Evolutionary conservation across 2,329 filamentous ascomycete genomes (phyloP).

Genomic region (Cladosporium colombiae): DNA sequence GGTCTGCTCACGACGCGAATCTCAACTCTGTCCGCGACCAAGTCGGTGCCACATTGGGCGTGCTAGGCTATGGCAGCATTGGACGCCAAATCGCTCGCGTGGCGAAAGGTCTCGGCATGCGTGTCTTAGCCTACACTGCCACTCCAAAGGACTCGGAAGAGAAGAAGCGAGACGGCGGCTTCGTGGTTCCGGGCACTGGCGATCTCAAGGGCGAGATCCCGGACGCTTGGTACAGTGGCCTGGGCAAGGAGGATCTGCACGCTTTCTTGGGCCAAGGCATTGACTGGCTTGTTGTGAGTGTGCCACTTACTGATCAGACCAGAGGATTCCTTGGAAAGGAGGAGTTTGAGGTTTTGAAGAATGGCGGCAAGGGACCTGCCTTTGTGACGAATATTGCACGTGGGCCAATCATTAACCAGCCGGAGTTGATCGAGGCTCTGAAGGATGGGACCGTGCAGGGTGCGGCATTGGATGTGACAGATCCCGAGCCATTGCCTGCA

Average conservation of each 20-base stretch:
- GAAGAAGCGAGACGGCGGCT: constrained; percentile 64
- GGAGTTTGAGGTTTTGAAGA: constrained; percentile 50
- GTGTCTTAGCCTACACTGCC: constrained; percentile 74
- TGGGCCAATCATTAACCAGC: constrained; percentile 62
- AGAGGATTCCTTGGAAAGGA: constrained; percentile 54
- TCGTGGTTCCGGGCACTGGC: constrained; percentile 67
- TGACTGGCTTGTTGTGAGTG: constrained; percentile 58
- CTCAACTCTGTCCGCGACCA: constrained; percentile 53
- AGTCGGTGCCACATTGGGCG: constrained; percentile 60
- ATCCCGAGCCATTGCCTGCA: constrained; percentile 72
- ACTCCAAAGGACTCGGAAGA: constrained; percentile 67
- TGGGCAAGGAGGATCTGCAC: constrained; percentile 53
- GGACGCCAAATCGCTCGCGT: constrained; percentile 54
- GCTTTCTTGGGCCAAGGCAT: constrained; percentile 57
- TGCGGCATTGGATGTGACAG: constrained; percentile 75
- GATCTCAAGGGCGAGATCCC: constrained; percentile 59
- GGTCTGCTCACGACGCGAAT: constrained; percentile 45
- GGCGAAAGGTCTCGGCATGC: constrained; percentile 58
- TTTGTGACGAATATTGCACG: constrained; percentile 73
- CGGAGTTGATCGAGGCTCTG: constrained; percentile 64
- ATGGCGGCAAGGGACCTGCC: constrained; percentile 32
- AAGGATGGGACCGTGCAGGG: constrained; percentile 59
- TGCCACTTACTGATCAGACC: constrained; percentile 60
- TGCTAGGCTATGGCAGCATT: constrained; percentile 64
- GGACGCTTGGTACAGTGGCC: constrained; percentile 58